phyloP scores from a whole-genome alignment of 768 basidiomycete genomes.

The Astraeus odoratus region DNA sequence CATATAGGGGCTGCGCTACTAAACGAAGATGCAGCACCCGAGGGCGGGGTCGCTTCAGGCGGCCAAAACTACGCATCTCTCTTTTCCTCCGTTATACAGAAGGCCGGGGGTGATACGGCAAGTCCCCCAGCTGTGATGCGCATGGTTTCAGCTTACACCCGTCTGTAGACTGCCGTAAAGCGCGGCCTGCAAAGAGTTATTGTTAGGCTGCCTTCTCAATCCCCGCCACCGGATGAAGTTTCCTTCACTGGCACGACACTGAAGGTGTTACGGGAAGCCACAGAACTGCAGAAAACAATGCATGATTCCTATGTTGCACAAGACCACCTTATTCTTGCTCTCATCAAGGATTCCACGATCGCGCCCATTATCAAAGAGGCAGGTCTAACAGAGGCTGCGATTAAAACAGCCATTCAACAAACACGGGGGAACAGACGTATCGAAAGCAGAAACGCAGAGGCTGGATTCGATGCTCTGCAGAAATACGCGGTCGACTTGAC shows the following conservation, averaged over 20 bases:
- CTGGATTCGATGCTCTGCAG: constrained; percentile 86
- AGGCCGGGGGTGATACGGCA: constrained; percentile 82
- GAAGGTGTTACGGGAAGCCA: constrained; percentile 70
- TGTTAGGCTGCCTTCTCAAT: constrained; percentile 76
- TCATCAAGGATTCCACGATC: constrained; percentile 69
- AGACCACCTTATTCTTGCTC: constrained; percentile 84
- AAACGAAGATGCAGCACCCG: constrained; percentile 47
- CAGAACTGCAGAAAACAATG: constrained; percentile 73
- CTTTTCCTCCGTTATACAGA: constrained; percentile 70
- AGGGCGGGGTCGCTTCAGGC: constrained; percentile 31
- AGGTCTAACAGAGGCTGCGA: constrained; percentile 57
- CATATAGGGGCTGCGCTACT: constrained; percentile 81
- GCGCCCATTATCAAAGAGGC: constrained; percentile 68
- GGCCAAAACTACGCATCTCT: constrained; percentile 39
- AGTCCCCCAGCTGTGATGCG: background rate
- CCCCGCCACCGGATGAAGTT: constrained; percentile 79
- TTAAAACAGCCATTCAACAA: constrained; percentile 74
- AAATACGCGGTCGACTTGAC: constrained; percentile 89
- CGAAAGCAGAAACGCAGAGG: constrained; percentile 81
- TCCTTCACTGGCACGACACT: constrained; percentile 48
- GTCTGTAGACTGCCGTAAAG: constrained; percentile 45
- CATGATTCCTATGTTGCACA: constrained; percentile 90
- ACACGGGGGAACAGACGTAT: constrained; percentile 79
- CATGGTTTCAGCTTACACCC: background rate
- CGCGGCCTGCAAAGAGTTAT: constrained; percentile 70